Percentiles rank a stretch among this genome's conserved stretches.
Evolutionary conservation across 768 basidiomycete genomes (phyloP).

Genomic region (Tylopilus felleus): DNA sequence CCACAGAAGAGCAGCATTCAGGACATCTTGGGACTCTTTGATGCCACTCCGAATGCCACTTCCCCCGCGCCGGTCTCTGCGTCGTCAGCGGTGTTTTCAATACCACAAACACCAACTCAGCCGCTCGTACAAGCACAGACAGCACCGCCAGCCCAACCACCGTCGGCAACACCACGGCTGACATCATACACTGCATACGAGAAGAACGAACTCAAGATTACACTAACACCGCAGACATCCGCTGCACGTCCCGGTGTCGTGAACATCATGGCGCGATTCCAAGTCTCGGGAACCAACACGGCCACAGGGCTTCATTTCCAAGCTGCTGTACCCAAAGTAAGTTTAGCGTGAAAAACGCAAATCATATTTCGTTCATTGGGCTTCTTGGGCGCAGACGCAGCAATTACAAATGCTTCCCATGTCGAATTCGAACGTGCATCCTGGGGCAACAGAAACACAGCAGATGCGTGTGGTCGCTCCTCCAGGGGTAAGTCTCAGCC

Average conservation of each 20-base stretch:
- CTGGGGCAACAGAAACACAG: conserved; percentile 86
- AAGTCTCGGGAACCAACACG: conserved; percentile 51
- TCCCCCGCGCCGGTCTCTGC: conserved; percentile 20
- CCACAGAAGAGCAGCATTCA: conserved; percentile 64
- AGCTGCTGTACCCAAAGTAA: conserved; percentile 93
- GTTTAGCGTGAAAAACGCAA: background rate
- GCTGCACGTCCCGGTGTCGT: conserved; percentile 81
- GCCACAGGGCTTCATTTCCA: conserved; percentile 83
- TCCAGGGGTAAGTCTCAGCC: conserved; percentile 60
- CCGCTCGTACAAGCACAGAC: conserved; percentile 34
- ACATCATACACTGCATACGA: conserved; percentile 86
- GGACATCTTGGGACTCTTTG: conserved; percentile 91
- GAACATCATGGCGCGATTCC: conserved; percentile 87
- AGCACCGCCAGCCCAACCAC: conserved; percentile 32
- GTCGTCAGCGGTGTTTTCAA: conserved; percentile 37
- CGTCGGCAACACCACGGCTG: conserved; percentile 45
- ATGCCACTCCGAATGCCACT: conserved; percentile 39
- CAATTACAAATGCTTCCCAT: conserved; percentile 98
- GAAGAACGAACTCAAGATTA: conserved; percentile 85
- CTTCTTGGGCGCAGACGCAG: conserved; percentile 65
- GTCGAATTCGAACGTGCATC: conserved; percentile 76
- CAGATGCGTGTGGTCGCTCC: conserved; percentile 92
- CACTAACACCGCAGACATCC: conserved; percentile 84
- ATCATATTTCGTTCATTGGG: background rate
- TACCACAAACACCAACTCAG: conserved; percentile 34